Base-by-base conservation (phyloP, 257 asterid genomes). In the Cinchona pubescens region DNA sequence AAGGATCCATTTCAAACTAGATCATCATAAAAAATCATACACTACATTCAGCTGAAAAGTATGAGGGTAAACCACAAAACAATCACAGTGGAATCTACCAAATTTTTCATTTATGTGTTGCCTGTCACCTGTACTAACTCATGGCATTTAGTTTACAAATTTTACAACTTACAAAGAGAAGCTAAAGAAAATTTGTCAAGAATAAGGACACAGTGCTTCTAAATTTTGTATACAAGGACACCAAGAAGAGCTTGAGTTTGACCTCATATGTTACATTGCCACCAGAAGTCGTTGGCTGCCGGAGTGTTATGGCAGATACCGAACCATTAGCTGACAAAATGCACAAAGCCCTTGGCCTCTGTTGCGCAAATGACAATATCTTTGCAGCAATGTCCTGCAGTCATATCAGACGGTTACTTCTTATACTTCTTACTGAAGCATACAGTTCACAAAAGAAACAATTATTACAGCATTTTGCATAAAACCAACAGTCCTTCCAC, bases 281-380 rank as follows among this genome's bases (percentile, higher is more conserved):
- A 43, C 83, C 91, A 55, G 95, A 86, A 82, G 81, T 75, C 38
- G 92, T 76, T 69, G 96, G 96, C 70, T 91, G 96, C 49, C 97
- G 90, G 62, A 94, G 75, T 11, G 96, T 89, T 61, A 94, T 82
- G 8, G 87, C 84, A 69, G 97, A 92, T 79, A 94, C 95, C 18
- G 96, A 77, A 25, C 97, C 98, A 74, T 77, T 90, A 59, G 92
- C 98, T 43, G 99, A 91, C 83, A 95, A 79, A 68, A 95, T 78
- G 84, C 99, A 95, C 77, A 95, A 81, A 73, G 98, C 99, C 83
- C 99, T 90, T 10, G 91, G 91, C 85, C 96, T 91, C 85, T 90
- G 97, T 76, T 95, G 96, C 3, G 99, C 97, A 84, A 95, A 95
- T 69, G 96, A 86, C 82, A 92, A 79, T 83, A 95, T 80, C 82